Evolutionary conservation across 371 early-diverging fungal genomes (phyloP).

Genomic region (Lichtheimia corymbifera): DNA sequence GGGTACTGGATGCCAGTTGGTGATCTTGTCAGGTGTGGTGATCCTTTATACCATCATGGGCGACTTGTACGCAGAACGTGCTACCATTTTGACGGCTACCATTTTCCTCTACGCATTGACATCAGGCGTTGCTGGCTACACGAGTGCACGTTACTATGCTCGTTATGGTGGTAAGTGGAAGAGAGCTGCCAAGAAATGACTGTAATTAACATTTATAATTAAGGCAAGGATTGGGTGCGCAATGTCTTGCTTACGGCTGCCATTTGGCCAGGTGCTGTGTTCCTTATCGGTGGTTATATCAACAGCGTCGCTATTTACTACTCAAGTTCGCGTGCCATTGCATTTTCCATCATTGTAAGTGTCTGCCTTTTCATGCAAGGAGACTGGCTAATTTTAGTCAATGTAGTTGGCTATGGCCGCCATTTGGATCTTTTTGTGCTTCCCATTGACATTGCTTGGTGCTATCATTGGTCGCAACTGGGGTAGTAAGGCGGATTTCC

Average conservation of each 20-base stretch:
- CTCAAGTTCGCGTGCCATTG: conserved; percentile 77
- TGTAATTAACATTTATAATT: background rate
- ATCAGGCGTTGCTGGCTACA: conserved; percentile 72
- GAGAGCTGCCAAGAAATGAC: conserved; percentile 5
- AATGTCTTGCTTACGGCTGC: conserved; percentile 71
- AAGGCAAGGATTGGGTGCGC: conserved; percentile 72
- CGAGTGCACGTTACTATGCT: conserved; percentile 69
- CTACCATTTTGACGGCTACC: conserved; percentile 77
- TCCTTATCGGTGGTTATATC: conserved; percentile 58
- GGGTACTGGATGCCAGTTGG: conserved; percentile 16
- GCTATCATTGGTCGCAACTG: conserved; percentile 76
- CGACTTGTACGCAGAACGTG: conserved; percentile 75
- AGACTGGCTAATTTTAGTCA: background rate
- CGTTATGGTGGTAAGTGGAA: conserved; percentile 59
- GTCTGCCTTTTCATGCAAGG: background rate
- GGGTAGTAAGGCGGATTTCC: conserved; percentile 67
- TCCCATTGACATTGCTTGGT: conserved; percentile 81
- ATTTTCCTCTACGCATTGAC: conserved; percentile 83
- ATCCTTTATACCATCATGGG: conserved; percentile 74
- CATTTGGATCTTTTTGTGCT: conserved; percentile 76
- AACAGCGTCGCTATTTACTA: conserved; percentile 80
- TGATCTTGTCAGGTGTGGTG: conserved; percentile 61
- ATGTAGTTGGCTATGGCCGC: conserved; percentile 62
- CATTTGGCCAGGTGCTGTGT: conserved; percentile 72
- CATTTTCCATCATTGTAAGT: conserved; percentile 72